Evolutionary conservation across 2,329 filamentous ascomycete species (phyloP), one percentile per base, ranked within the genome.

Genomic region (Aspergillus niger): DNA sequence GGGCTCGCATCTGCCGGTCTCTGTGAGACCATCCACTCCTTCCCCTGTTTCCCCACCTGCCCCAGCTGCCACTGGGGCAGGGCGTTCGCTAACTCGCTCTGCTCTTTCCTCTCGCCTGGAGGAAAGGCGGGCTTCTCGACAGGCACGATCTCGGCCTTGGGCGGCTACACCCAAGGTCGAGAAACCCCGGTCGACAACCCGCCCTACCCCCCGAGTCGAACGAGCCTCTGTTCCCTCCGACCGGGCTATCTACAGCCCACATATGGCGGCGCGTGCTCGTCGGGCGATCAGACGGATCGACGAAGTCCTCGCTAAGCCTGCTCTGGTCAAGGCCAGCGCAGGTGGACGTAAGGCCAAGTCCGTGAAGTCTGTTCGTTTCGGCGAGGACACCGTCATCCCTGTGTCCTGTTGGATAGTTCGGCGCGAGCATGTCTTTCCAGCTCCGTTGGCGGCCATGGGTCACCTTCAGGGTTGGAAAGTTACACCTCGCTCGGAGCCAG

Each of bases 371-470:
- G 65, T 73, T 60, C 67, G 65, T 58, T 72, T 73, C 65, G 66
- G 65, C 28, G 67, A 65, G 38, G 61, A 52, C 47, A 67, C 63
- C 17, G 65, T 69, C 55, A 44, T 61, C 41, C 44, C 63, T 17
- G 68, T 73, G 50, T 60, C 67, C 55, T 67, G 65, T 59, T 72
- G 70, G 70, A 72, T 74, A 61, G 65, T 64, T 8, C 65, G 63
- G 30, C 64, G 62, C 44, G 49, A 62, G 47, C 60, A 73, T 60
- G 64, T 63, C 32, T 67, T 63, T 48, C 49, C 44, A 8, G 58
- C 15, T 15, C 43, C 56, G 24, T 36, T 48, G 22, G 53, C 54
- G 32, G 55, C 43, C 53, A 52, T 60, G 36, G 59, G 58, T n/a
- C 43, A 61, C 44, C 54, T 65, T 26, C 62, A 64, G 39, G 64